Base-by-base conservation (phyloP, 495 filamentous ascomycete genomes). In the Podospora pseudoanserina region DNA sequence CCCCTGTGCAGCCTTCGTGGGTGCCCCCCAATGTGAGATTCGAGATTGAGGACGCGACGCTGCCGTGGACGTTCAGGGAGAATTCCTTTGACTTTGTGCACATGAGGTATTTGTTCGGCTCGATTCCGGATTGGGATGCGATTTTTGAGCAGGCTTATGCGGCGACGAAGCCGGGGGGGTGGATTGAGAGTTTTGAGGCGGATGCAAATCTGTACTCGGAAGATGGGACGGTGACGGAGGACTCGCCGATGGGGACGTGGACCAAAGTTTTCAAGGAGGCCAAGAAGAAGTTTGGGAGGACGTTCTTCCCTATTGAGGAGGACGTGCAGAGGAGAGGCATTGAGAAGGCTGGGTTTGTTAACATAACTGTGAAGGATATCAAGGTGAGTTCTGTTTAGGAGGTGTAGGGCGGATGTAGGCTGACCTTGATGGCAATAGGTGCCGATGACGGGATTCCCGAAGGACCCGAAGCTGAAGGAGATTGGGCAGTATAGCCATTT, bases 11-110 rank as follows among this genome's bases (percentile, higher is more conserved):
- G 66, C 81, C 83, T 0, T 62, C 68, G 34, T 80, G 81, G 77
- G 81, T 82, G 4, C 83, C 83, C 0, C 77, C 80, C 6, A 85
- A 85, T 69, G 73, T 83, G 5, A 69, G 74, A 16, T 87, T 87
- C 71, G 81, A 86, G 68, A 77, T 88, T 34, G 86, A 88, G 60
- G 85, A 88, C 68, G 78, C 81, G 67, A 84, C 83, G 55, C 69
- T 72, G 16, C 72, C 76, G 20, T 90, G 86, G 87, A 77, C 82
- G 3, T 88, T 80, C 70, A 66, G 74, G 11, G 71, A 75, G 4
- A 75, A 84, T 60, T 70, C 74, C 60, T 90, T 90, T 69, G 89
- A 91, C 78, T 89, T 86, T 68, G 81, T 91, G 64, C 88, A 91
- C 76, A 79, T 86, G 4, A 84, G 89, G 28, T 75, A 79, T 15